Evolutionary conservation across 257 asterid genomes (phyloP), one percentile per base, ranked within the genome.

Genomic region (Capsicum rhomboideum): DNA sequence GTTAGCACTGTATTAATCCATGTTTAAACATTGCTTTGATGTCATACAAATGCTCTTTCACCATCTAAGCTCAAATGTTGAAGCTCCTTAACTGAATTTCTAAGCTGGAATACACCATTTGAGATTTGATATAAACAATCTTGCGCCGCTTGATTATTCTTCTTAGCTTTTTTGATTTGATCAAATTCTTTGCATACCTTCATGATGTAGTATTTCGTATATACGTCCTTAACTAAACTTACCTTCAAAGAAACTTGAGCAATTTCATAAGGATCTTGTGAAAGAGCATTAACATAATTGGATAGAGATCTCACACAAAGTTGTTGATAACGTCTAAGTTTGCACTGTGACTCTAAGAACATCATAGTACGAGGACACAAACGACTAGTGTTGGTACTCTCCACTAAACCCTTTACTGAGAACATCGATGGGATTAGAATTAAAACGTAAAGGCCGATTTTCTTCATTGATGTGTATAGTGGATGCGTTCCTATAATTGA

Each of bases 61-160:
- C 50, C 84, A 8, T 85, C 90, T 0, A 85, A 26, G 13, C 84
- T 85, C 34, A 93, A 90, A n/a, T 71, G 82, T 8, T 87, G 88
- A 3, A 89, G 64, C 86, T 92, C 97, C 21, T 77, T 87, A 13
- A 93, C 90, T 26, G 93, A 88, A n/a, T 89, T 89, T 17, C 89
- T 69, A 10, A 93, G 86, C 54, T 91, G 96, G 0, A 68, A 88
- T 2, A 91, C 94, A 2, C 97, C 93, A 37, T 93, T 93, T 5
- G 87, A 84, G 79, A 94, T 94, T 66, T 94, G 98, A 10, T 86
- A 88, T 34, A 94, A 84, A 66, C 96, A 94, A n/a, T 94, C 94
- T 8, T 67, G 83, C 29, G 90, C 86, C 0, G 75, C 92, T 23
- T 29, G 86, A 82, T 85, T 87, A 1, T 90, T 91, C 23, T 23